Base-by-base conservation (phyloP, 2,329 filamentous ascomycete species). In the Beauveria medogensis region DNA sequence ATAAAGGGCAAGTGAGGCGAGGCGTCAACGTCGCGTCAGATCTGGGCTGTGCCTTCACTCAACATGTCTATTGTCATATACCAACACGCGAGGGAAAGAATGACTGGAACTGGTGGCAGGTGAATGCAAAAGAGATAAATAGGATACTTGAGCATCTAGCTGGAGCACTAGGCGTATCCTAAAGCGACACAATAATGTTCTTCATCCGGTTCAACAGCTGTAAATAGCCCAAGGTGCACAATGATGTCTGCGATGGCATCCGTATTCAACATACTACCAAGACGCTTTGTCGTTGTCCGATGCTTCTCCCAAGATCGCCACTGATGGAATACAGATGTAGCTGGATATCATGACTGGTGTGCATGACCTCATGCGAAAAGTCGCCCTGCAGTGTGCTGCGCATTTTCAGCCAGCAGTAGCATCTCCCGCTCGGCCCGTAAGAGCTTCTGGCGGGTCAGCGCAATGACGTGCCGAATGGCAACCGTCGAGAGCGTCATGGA, bases 401-500 rank as follows among this genome's bases (percentile, higher is more conserved):
- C 10, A 44, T 53, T 2, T 46, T 44, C 34, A 60, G 61, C 40
- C 12, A 55, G 37, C 12, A 60, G 47, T 9, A 63, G 22, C 28
- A 44, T 52, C 47, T 60, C 53, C 28, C 51, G 46, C 46, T 63
- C 57, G 47, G 46, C 61, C 16, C 9, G 30, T 8, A 30, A 44
- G 7, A 57, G 52, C 8, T 40, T n/a, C n/a, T 40, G 41, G 10
- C 52, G 37, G n/a, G 52, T 43, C 28, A 60, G 52, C 16, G 46
- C 57, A 22, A 63, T 41, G 22, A 57, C 50, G 18, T 52, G 46
- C n/a, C 43, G 16, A 10, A 63, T 63, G 20, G 56, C 26, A 6
- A 53, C 43, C 24, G 50, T 55, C 12, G 51, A 57, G 24, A 60
- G 52, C 46, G 52, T 48, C 44, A 62, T 53, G 37, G 61, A 16